Conservation (phyloP, 148 eudicot species). For the Amaranthus cruentus region DNA sequence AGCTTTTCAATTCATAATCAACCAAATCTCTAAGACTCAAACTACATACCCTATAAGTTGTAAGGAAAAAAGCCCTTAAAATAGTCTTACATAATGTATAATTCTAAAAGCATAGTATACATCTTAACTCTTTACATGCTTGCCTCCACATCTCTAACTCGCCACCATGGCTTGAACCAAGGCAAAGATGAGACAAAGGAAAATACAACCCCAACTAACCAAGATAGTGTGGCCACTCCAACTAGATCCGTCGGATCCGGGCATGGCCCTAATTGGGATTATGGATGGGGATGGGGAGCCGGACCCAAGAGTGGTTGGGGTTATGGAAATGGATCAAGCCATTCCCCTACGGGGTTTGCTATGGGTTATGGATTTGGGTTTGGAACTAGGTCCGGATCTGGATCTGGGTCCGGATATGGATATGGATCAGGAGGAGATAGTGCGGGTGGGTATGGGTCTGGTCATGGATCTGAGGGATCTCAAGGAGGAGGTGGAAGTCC, state of each 20-base stretch:
- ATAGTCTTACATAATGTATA: slow-evolving; percentile 1
- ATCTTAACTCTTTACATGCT: slow-evolving; percentile 11
- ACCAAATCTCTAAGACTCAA: neutral
- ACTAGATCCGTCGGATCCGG: slow-evolving; percentile 38
- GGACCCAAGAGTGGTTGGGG: slow-evolving; percentile 64
- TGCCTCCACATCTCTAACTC: neutral
- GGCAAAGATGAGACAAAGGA: neutral
- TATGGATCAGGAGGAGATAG: slow-evolving; percentile 29
- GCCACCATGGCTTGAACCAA: neutral
- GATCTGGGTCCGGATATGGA: slow-evolving; percentile 49
- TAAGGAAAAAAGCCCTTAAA: too few relatives aligned
- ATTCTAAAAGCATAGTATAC: neutral
- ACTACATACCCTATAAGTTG: neutral
- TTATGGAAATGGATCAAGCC: slow-evolving; percentile 67
- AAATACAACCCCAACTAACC: neutral
- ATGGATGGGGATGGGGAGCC: slow-evolving; percentile 71
- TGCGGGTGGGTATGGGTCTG: slow-evolving; percentile 31
- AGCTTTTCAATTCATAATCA: neutral
- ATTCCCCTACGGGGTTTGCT: slow-evolving; percentile 51
- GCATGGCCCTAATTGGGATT: slow-evolving; percentile 72
- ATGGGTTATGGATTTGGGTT: slow-evolving; percentile 62
- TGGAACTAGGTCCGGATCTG: slow-evolving; percentile 54
- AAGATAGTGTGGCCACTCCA: neutral
- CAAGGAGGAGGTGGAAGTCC: slow-evolving; percentile 12
- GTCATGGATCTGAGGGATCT: slow-evolving; percentile 33